These are phyloP conservation scores for Candida silvatica DNA, from an alignment of 805 yeast species.

Conservation along the genomic window DNA sequence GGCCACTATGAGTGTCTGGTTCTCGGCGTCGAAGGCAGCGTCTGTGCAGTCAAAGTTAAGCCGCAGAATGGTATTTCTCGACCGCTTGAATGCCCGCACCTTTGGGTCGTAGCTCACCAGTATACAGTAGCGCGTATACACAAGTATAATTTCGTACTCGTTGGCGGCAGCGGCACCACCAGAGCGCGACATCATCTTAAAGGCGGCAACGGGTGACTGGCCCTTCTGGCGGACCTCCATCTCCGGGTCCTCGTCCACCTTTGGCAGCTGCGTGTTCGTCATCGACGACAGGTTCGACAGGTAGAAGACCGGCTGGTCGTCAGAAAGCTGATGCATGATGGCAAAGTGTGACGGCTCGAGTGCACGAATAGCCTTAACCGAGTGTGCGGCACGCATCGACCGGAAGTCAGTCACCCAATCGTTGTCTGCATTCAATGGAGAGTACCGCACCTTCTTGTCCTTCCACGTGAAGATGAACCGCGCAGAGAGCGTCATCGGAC, in stretches of 20 bases:
- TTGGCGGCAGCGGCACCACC: conserved; percentile 8
- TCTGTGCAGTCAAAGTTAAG: conserved; percentile 18
- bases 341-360: not conserved
- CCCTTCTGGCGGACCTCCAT: conserved; percentile 17
- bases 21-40: conserved; percentile 21
- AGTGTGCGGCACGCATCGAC: conserved; percentile 19
- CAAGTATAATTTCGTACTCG: conserved; percentile 21
- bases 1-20: conserved; percentile 14
- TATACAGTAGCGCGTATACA: conserved; percentile 20
- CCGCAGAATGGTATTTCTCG: conserved; percentile 19
- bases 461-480: conserved; percentile 41
- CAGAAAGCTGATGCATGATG: conserved; percentile 10
- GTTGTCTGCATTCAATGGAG: conserved; percentile 18
- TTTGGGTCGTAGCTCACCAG: conserved; percentile 15
- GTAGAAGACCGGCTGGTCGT: conserved; percentile 21
- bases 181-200: no score
- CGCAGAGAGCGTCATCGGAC: conserved; percentile 9
- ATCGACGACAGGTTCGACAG: conserved; percentile 19
- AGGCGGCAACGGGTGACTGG: conserved; percentile 21
- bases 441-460: conserved; percentile 35
- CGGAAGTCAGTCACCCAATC: conserved; percentile 17
- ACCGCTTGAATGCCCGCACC: conserved; percentile 14
- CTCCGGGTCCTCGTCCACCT: conserved; percentile 18
- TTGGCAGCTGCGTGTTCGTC: conserved; percentile 18
- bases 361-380: conserved; percentile 8